Percentiles rank a stretch among this genome's conserved stretches.
phyloP scores from a whole-genome alignment of 2,329 filamentous ascomycete genomes.

The Esteya vermicola region DNA sequence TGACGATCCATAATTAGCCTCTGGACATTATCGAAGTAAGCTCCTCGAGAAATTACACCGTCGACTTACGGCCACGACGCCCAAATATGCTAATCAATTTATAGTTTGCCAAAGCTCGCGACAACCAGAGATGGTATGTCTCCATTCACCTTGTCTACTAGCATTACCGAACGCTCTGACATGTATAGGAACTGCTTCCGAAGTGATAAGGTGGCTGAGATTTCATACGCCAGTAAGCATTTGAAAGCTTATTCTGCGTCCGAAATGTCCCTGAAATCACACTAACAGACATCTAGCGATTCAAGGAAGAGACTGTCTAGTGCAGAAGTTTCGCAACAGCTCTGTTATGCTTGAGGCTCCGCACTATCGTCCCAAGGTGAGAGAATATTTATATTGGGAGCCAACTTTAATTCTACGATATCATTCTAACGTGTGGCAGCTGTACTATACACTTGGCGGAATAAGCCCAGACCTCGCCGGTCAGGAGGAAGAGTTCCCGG shows the following conservation, averaged over 20 bases:
- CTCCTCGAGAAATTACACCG: slow-evolving; percentile 6
- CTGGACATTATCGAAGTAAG: slow-evolving; percentile 58
- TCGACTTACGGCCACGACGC: no score
- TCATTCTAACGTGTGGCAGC: slow-evolving; percentile 19
- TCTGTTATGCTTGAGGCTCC: slow-evolving; percentile 82
- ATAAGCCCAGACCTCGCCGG: slow-evolving; percentile 42
- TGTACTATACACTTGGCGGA: slow-evolving; percentile 37
- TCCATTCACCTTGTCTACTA: no score
- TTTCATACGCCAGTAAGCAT: slow-evolving; percentile 87
- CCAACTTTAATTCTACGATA: neutral
- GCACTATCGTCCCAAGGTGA: slow-evolving; percentile 71
- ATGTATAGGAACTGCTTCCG: slow-evolving; percentile 58
- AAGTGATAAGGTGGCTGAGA: slow-evolving; percentile 72
- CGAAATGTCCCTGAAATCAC: no score
- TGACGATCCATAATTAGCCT: slow-evolving; percentile 37
- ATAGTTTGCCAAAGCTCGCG: slow-evolving; percentile 58
- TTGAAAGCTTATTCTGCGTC: no score
- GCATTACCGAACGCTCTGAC: neutral
- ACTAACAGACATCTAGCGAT: no score
- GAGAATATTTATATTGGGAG: neutral
- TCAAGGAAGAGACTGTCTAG: slow-evolving; percentile 78
- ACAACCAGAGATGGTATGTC: slow-evolving; percentile 55
- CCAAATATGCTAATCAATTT: slow-evolving; percentile 12
- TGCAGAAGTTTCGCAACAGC: slow-evolving; percentile 94
- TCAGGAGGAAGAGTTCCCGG: slow-evolving; percentile 60